Evolutionary conservation across 2,329 filamentous ascomycete genomes (phyloP).

Genomic region (Colletotrichum abscissum): DNA sequence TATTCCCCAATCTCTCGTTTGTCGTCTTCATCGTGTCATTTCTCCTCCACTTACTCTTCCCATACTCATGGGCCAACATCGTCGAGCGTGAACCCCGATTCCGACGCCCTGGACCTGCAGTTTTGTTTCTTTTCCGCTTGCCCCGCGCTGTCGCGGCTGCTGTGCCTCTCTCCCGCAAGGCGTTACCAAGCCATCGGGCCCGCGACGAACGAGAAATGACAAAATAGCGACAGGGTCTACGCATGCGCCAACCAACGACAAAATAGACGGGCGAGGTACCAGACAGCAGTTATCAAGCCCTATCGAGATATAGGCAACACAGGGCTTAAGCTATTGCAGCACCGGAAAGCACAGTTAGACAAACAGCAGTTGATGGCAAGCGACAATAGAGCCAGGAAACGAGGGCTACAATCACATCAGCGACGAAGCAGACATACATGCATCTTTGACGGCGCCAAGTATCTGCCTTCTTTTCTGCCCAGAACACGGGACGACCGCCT

Average conservation of each 20-base stretch:
- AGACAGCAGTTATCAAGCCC: background rate
- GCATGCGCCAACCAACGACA: background rate
- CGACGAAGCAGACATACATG: background rate
- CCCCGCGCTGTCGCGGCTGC: background rate
- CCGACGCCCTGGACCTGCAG: conserved; percentile 18
- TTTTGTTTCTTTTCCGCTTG: background rate
- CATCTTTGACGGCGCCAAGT: conserved; percentile 3
- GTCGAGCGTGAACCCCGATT: background rate
- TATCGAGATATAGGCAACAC: no score
- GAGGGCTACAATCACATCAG: background rate
- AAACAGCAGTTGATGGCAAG: background rate
- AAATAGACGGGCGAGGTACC: background rate
- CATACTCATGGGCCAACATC: background rate
- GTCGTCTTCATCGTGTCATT: background rate
- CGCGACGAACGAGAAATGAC: conserved; percentile 18
- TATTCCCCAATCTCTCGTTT: background rate
- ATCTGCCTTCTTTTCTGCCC: background rate
- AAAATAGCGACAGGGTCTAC: background rate
- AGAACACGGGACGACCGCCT: background rate
- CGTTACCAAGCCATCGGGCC: conserved; percentile 26
- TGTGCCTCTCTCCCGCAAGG: conserved; percentile 8
- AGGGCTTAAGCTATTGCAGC: background rate
- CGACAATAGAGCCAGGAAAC: background rate
- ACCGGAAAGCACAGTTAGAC: background rate
- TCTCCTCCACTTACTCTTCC: background rate